Percentiles rank a stretch among this genome's conserved stretches.
These are phyloP conservation scores for Climacium dendroides DNA, from an alignment of 225 moss, liverwort and hornwort genomes.

Conservation along the genomic window DNA sequence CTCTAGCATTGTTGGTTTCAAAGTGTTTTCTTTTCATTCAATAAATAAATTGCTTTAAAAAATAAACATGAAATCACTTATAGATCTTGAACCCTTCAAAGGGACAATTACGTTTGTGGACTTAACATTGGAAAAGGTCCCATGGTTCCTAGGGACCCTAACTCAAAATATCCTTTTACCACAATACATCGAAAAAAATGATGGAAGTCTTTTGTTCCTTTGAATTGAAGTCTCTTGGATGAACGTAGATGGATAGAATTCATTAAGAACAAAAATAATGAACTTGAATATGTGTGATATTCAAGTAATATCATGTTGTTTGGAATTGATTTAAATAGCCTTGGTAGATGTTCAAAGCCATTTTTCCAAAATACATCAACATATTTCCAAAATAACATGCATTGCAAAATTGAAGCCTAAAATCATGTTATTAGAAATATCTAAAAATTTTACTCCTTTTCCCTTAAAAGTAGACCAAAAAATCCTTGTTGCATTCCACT, in stretches of 20 bases:
- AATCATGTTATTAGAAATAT: too few relatives aligned
- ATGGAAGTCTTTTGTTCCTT: neutral
- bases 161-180: rapidly evolving
- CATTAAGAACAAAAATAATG: neutral
- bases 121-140: neutral
- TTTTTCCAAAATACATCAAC: neutral
- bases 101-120: neutral
- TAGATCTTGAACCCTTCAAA: neutral
- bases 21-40: too few relatives aligned
- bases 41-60: too few relatives aligned
- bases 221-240: neutral
- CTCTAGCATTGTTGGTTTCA: too few relatives aligned
- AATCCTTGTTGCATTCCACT: neutral
- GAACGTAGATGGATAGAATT: neutral
- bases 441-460: too few relatives aligned
- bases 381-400: neutral
- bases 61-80: too few relatives aligned
- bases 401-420: neutral
- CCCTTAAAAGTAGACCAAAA: too few relatives aligned
- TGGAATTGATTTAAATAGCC: neutral
- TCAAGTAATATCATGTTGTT: rapidly evolving
- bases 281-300: neutral
- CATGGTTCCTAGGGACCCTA: neutral
- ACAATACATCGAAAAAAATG: neutral
- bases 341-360: neutral